These are phyloP conservation scores for Fusarium anthophilum DNA, from an alignment of 2,329 filamentous ascomycete species.

Conservation along the genomic window DNA sequence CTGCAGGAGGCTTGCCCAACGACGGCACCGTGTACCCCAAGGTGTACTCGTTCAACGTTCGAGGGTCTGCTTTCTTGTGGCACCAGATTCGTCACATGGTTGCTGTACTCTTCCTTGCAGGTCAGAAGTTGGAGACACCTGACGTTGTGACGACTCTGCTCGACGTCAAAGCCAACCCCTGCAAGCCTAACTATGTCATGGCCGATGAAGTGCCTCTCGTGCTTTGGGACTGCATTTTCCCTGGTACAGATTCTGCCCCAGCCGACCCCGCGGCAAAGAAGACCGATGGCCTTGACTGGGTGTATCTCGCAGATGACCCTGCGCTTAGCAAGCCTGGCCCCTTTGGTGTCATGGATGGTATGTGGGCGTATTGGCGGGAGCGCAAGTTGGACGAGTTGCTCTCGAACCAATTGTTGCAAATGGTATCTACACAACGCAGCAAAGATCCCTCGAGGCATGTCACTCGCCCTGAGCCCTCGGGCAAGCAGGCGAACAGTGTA, in stretches of 20 bases:
- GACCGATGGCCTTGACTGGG: conserved; percentile 75
- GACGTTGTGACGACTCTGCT: conserved; percentile 78
- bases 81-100: conserved; percentile 97
- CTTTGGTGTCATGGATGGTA: conserved; percentile 73
- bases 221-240: conserved; percentile 95
- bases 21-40: conserved; percentile 58
- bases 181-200: conserved; percentile 89
- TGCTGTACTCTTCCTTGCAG: conserved; percentile 90
- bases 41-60: conserved; percentile 87
- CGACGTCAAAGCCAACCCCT: conserved; percentile 74
- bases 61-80: conserved; percentile 95
- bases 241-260: conserved; percentile 54
- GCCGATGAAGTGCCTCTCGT: conserved; percentile 90
- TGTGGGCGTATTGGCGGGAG: conserved; percentile 87
- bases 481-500: conserved; percentile 39
- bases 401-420: conserved; percentile 75
- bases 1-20: conserved; percentile 11
- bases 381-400: conserved; percentile 92
- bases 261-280: conserved; percentile 43
- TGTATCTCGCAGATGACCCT: conserved; percentile 76
- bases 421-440: conserved; percentile 57
- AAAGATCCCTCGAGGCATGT: conserved; percentile 27
- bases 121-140: conserved; percentile 84
- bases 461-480: conserved; percentile 10
- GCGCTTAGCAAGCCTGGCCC: conserved; percentile 69